Evolutionary conservation across 805 yeast genomes (phyloP).

Genomic region (Torulaspora maleeae): DNA sequence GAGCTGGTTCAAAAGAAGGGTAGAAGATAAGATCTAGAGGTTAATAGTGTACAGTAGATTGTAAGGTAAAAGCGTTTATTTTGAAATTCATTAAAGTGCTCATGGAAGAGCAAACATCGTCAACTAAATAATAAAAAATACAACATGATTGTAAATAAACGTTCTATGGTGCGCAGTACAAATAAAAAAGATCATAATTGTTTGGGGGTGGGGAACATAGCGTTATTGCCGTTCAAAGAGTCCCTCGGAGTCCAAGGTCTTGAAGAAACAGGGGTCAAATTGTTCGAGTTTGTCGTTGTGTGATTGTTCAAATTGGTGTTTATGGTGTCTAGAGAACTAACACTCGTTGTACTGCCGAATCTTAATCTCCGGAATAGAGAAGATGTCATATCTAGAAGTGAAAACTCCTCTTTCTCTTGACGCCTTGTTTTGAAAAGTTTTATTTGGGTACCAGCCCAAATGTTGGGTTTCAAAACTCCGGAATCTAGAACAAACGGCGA

Average conservation of each 20-base stretch:
- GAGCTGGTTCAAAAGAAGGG: slow-evolving; percentile 77
- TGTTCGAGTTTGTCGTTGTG: slow-evolving; percentile 6
- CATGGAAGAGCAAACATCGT: not conserved
- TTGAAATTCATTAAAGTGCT: not conserved
- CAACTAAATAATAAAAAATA: slow-evolving; percentile 7
- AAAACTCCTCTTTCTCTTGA: slow-evolving; percentile 38
- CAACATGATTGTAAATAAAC: not conserved
- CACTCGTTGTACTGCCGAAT: slow-evolving; percentile 30
- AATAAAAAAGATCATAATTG: slow-evolving; percentile 4
- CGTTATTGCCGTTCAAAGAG: slow-evolving; percentile 10
- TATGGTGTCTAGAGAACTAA: slow-evolving; percentile 12
- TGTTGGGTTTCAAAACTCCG: slow-evolving; percentile 39
- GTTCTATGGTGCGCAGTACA: too few relatives aligned
- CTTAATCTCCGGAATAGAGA: slow-evolving; percentile 38
- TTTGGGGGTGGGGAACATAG: slow-evolving; percentile 14
- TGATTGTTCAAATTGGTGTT: slow-evolving; percentile 6
- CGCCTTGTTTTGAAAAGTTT: slow-evolving; percentile 47
- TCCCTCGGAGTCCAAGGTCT: slow-evolving; percentile 23
- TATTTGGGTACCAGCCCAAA: slow-evolving; percentile 51
- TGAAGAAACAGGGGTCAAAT: slow-evolving; percentile 15
- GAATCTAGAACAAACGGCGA: slow-evolving; percentile 25
- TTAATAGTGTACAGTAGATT: not conserved
- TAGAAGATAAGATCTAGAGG: slow-evolving; percentile 35
- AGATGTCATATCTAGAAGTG: slow-evolving; percentile 41
- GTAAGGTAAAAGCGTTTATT: not conserved